These are phyloP conservation scores for Suhomyces emberorum DNA, from an alignment of 805 yeast species.

Conservation along the genomic window DNA sequence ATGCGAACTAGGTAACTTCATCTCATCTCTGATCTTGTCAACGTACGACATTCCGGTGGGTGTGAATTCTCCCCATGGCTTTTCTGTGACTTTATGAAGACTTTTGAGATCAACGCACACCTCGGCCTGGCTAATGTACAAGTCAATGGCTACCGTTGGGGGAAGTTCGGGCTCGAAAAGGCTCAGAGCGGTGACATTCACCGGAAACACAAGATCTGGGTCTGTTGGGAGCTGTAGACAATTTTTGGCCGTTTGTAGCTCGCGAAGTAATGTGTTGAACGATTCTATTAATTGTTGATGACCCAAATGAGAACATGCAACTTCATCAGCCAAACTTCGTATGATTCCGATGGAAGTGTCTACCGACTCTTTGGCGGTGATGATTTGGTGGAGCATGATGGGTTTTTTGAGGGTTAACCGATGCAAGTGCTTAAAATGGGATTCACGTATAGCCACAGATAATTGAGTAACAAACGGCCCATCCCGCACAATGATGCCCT, in stretches of 20 bases:
- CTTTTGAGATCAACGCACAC: conserved; percentile 25
- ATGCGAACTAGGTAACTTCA: conserved; percentile 33
- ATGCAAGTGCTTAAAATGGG: conserved; percentile 31
- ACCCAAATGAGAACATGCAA: conserved; percentile 5
- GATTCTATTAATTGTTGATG: conserved; percentile 20
- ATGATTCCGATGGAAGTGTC: conserved; percentile 17
- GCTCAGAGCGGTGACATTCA: conserved; percentile 37
- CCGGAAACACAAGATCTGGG: conserved; percentile 56
- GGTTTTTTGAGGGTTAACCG: conserved; percentile 28
- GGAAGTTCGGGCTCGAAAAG: conserved; percentile 49
- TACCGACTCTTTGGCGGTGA: conserved; percentile 40
- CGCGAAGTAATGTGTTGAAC: conserved; percentile 25
- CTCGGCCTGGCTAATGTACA: conserved; percentile 60
- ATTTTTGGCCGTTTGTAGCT: conserved; percentile 22
- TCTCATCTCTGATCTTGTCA: conserved; percentile 54
- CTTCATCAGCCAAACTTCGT: conserved; percentile 1
- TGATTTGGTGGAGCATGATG: conserved; percentile 41
- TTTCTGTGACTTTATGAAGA: conserved; percentile 41
- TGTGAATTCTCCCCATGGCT: conserved; percentile 63
- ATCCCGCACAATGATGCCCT: conserved; percentile 58
- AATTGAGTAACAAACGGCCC: conserved; percentile 52
- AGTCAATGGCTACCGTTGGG: conserved; percentile 49
- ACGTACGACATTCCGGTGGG: conserved; percentile 45
- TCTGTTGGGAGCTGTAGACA: conserved; percentile 48
- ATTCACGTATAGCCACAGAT: conserved; percentile 42